Percentiles rank a stretch among this genome's conserved stretches.
Conservation (phyloP, 495 filamentous ascomycete genomes). For the Aspergillus affinis region DNA sequence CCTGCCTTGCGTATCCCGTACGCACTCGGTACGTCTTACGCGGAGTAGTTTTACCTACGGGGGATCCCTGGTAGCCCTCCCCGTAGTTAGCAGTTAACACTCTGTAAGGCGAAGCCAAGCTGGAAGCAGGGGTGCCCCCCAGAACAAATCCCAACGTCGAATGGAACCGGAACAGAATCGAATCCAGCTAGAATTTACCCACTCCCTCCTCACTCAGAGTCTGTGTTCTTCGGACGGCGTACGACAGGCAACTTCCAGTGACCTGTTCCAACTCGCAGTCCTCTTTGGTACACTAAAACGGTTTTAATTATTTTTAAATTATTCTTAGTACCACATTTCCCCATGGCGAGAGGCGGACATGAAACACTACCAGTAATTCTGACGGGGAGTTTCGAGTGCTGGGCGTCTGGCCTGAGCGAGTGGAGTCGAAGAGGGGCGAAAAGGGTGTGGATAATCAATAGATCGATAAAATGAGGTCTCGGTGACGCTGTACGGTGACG, state of each 20-base stretch:
- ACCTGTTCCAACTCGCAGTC: no score
- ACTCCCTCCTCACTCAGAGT: no score
- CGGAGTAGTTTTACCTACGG: no score
- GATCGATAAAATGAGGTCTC: conserved; percentile 8
- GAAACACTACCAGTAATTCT: conserved; percentile 17
- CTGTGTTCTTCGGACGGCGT: no score
- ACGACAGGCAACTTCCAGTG: no score
- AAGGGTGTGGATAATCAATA: conserved; percentile 1
- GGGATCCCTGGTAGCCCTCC: no score
- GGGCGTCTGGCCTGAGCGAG: conserved; percentile 5
- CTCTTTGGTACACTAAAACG: background rate
- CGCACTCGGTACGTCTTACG: no score
- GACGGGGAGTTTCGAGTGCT: conserved; percentile 27
- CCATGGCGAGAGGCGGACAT: conserved; percentile 9
- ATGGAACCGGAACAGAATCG: background rate
- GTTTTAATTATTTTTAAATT: conserved; percentile 3
- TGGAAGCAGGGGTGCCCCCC: no score
- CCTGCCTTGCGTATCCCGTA: no score
- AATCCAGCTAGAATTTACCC: background rate
- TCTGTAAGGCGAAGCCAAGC: no score
- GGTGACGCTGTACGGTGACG: background rate
- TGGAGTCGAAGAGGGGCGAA: conserved; percentile 5
- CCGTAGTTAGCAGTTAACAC: no score
- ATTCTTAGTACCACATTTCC: background rate
- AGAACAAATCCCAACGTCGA: no score